These are phyloP conservation scores for Collybia sordida DNA, from an alignment of 768 basidiomycete species.

Conservation along the genomic window DNA sequence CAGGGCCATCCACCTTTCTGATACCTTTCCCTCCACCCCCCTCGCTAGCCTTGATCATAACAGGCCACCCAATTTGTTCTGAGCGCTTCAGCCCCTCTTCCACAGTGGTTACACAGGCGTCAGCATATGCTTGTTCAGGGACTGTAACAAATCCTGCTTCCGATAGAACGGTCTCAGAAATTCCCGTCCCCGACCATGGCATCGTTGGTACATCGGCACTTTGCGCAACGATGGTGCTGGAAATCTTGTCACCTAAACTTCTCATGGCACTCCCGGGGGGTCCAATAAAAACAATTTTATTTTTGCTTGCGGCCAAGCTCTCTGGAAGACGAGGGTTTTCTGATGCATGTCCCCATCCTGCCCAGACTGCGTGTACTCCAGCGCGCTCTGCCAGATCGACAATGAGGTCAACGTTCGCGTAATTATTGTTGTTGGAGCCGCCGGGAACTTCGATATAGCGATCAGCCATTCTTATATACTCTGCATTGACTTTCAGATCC, in stretches of 20 bases:
- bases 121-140: conserved; percentile 83
- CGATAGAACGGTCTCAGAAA: conserved; percentile 82
- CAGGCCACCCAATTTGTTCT: conserved; percentile 89
- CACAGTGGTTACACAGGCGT: conserved; percentile 85
- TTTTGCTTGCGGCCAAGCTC: conserved; percentile 84
- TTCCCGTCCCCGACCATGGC: conserved; percentile 98
- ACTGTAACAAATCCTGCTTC: conserved; percentile 91
- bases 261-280: conserved; percentile 99
- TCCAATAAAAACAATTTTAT: conserved; percentile 99
- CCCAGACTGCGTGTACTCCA: conserved; percentile 99
- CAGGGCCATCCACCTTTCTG: conserved; percentile 84
- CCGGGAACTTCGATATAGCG: conserved; percentile 99
- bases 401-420: conserved; percentile 98
- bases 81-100: conserved; percentile 85
- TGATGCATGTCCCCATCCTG: conserved; percentile 99
- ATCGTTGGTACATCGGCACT: conserved; percentile 95
- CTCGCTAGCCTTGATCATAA: conserved; percentile 99
- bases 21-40: conserved; percentile 99
- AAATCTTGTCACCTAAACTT: conserved; percentile 99
- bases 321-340: conserved; percentile 98
- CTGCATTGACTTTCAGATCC: conserved; percentile 97
- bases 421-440: conserved; percentile 98
- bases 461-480: conserved; percentile 99
- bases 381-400: conserved; percentile 97
- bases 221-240: conserved; percentile 98